Evolutionary conservation across 2,329 filamentous ascomycete genomes (phyloP).

Genomic region (Beauveria varroae): DNA sequence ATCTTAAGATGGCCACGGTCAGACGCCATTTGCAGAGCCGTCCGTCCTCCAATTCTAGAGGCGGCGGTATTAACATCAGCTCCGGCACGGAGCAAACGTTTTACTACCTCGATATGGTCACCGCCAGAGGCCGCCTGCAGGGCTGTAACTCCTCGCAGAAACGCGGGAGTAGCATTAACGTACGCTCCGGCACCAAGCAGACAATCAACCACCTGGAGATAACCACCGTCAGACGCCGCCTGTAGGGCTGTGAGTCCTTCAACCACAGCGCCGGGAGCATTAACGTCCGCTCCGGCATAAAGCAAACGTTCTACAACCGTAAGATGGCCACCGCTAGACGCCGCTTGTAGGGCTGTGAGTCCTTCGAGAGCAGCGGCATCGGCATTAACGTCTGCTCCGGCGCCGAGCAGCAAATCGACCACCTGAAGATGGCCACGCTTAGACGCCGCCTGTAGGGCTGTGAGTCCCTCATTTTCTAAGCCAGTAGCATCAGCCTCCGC

Average conservation of each 20-base stretch:
- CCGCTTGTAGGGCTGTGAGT: not conserved
- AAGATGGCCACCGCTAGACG: not conserved
- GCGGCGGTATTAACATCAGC: too few species aligned
- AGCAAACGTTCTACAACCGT: not conserved
- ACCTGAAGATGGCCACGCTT: not conserved
- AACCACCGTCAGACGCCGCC: not conserved
- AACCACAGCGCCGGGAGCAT: not conserved
- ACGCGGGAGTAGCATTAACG: not conserved
- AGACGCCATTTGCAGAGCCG: not conserved
- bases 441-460: not conserved
- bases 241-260: not conserved
- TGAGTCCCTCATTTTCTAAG: not conserved
- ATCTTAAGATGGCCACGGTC: not conserved
- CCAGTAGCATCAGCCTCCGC: not conserved
- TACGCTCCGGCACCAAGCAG: not conserved
- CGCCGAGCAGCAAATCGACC: not conserved
- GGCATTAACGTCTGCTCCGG: not conserved
- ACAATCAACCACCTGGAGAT: not conserved
- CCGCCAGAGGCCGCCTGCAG: too few species aligned
- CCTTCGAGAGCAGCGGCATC: fast-evolving
- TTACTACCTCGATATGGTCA: too few species aligned
- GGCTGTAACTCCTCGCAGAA: not conserved
- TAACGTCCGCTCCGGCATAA: not conserved
- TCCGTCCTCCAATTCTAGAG: too few species aligned
- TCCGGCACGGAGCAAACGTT: too few species aligned